Evolutionary conservation across 2,329 filamentous ascomycete species (phyloP), one percentile per base, ranked within the genome.

Genomic region (Penicillium aurantiogriseum): DNA sequence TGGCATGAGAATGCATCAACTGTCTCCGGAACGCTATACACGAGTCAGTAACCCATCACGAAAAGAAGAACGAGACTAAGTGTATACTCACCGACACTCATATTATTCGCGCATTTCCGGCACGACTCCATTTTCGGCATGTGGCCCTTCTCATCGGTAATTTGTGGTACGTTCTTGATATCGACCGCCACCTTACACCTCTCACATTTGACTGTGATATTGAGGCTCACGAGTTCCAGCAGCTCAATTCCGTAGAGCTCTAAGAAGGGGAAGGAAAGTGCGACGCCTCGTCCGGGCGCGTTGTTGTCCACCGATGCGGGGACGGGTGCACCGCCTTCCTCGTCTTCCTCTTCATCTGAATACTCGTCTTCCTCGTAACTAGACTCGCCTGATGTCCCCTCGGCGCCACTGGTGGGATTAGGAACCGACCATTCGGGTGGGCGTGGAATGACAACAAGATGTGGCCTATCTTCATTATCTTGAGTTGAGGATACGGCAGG

Each of bases 161-260:
- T 81, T 44, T 86, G 81, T 56, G 83, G 85, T 9, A 93, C 77
- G 25, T 85, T 85, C 8, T 84, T 84, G 40, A 92, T 76, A 60
- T 94, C 91, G 67, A 86, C 85, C 13, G 80, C 72, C 4, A 89
- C 88, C 71, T 88, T 92, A 80, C 91, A 95, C 38, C 91, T 84
- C 51, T 87, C 85, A 71, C 91, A 95, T 71, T 92, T 92, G 61
- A 91, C 80, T 3, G 83, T 88, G 61, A 94, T 78, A 57, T 84
- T 86, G 33, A 94, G 77, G 25, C 83, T 80, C 0, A 82, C 78
- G 1, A 93, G 74, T 64, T 92, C 86, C 9, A 95, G 79, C 2
- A 94, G 75, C 68, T 94, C 90, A 59, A 94, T 88, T 38, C 88
- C 85, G 69, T 91, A 83, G 2, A 95, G 82, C 67, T 93, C 89